Percentiles rank a stretch among this genome's conserved stretches.
Evolutionary conservation across 371 early-diverging fungal genomes (phyloP).

Genomic region (Syncephalastrum sp.): DNA sequence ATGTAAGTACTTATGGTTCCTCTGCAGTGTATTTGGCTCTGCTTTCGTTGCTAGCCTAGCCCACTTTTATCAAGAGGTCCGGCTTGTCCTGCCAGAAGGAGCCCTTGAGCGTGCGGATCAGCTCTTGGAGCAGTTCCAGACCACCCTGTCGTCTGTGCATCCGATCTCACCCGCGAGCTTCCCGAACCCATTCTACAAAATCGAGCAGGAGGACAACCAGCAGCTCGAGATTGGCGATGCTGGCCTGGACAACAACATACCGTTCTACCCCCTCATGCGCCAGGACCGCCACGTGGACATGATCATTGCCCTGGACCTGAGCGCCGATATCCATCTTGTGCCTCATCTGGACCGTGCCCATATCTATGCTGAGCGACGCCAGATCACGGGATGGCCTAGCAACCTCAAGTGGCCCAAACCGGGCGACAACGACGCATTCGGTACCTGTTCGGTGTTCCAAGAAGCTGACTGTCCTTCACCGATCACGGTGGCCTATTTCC

Average conservation of each 20-base stretch:
- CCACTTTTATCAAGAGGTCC: slow-evolving; percentile 55
- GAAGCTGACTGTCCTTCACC: slow-evolving; percentile 15
- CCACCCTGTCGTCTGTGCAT: slow-evolving; percentile 46
- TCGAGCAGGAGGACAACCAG: slow-evolving; percentile 12
- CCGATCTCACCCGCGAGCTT: slow-evolving; percentile 55
- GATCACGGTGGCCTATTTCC: slow-evolving; percentile 61
- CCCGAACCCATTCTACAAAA: slow-evolving; percentile 53
- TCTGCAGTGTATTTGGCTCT: slow-evolving; percentile 50
- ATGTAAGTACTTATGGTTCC: neutral
- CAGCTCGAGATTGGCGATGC: slow-evolving; percentile 67
- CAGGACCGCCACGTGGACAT: slow-evolving; percentile 66
- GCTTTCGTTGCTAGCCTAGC: slow-evolving; percentile 68
- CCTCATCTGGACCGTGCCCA: slow-evolving; percentile 67
- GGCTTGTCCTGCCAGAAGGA: slow-evolving; percentile 31
- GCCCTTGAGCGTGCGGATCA: slow-evolving; percentile 28
- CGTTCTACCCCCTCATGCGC: slow-evolving; percentile 67
- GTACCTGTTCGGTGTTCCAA: slow-evolving; percentile 32
- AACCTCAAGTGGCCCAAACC: slow-evolving; percentile 34
- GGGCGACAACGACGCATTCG: neutral
- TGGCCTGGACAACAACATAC: slow-evolving; percentile 75
- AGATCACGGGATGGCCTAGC: slow-evolving; percentile 49
- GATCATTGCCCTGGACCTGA: slow-evolving; percentile 64
- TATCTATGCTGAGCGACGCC: slow-evolving; percentile 45
- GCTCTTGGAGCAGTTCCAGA: slow-evolving; percentile 38
- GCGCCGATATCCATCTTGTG: slow-evolving; percentile 64